These are phyloP conservation scores for Tarenaya hassleriana DNA, from an alignment of 345 rosid genomes.

Conservation along the genomic window DNA sequence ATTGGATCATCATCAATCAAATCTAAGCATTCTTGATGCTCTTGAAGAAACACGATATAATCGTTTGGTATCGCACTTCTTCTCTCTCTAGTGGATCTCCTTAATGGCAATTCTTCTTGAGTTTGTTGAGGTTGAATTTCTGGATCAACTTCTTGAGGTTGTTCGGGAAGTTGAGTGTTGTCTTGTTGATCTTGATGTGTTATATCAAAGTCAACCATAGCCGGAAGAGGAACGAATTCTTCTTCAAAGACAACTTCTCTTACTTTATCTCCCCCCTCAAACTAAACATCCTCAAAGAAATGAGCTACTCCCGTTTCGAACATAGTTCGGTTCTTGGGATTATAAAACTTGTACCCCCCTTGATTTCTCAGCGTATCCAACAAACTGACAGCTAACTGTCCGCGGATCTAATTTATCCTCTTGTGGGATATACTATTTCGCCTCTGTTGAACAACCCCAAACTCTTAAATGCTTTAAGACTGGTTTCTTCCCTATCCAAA, in stretches of 20 bases:
- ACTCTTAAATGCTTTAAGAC: background rate
- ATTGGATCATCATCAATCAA: background rate
- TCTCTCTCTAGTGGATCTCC: background rate
- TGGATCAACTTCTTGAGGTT: background rate
- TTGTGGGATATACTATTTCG: background rate
- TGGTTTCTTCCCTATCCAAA: background rate
- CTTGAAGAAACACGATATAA: background rate
- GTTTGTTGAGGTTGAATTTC: background rate
- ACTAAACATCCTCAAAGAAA: background rate
- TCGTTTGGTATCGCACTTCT: background rate
- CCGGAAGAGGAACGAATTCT: background rate
- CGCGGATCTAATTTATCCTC: background rate
- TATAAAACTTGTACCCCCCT: background rate
- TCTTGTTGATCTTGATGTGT: background rate
- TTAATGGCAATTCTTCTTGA: background rate
- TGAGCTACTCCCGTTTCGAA: background rate
- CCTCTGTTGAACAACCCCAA: background rate
- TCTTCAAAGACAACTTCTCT: background rate
- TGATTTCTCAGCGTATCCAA: background rate
- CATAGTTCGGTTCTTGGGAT: background rate
- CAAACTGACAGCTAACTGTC: background rate
- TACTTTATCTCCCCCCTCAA: background rate
- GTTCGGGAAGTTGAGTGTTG: background rate
- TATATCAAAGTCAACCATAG: background rate
- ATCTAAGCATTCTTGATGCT: background rate